These are phyloP conservation scores for Talaromyces liani DNA, from an alignment of 495 filamentous ascomycete species.

Conservation along the genomic window DNA sequence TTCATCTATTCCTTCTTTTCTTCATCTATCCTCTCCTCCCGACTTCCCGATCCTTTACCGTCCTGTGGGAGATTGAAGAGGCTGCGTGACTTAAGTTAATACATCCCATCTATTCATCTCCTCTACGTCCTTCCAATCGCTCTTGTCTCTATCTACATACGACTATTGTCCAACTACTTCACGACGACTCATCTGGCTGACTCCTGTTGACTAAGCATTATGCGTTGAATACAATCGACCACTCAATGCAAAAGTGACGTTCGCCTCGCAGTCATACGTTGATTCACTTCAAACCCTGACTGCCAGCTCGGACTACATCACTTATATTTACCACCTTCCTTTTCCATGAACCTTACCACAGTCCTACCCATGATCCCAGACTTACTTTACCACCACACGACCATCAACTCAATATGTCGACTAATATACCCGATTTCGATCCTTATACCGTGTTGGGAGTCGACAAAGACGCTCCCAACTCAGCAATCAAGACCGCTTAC, in stretches of 20 bases:
- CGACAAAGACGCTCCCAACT: conserved; percentile 60
- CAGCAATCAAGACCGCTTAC: conserved; percentile 73
- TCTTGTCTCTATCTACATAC: neutral
- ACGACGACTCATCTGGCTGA: neutral
- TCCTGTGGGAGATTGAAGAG: neutral
- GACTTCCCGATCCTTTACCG: neutral
- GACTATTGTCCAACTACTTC: neutral
- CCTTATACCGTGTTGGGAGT: conserved; percentile 81
- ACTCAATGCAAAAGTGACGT: conserved; percentile 1
- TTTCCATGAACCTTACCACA: neutral
- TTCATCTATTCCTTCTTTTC: neutral
- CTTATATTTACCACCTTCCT: neutral
- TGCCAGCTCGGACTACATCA: neutral
- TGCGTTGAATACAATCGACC: neutral
- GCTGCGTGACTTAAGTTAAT: neutral
- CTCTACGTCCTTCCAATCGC: neutral
- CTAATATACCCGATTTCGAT: conserved; percentile 55
- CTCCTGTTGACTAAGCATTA: neutral
- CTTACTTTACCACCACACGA: neutral
- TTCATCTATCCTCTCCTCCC: neutral
- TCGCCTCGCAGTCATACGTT: neutral
- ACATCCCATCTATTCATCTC: neutral
- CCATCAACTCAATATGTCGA: conserved; percentile 46
- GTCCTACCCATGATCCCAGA: neutral
- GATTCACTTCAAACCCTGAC: neutral